Percentiles rank a stretch among this genome's conserved stretches.
Conservation (phyloP, 2,329 filamentous ascomycete species). For the Alternaria panax region DNA sequence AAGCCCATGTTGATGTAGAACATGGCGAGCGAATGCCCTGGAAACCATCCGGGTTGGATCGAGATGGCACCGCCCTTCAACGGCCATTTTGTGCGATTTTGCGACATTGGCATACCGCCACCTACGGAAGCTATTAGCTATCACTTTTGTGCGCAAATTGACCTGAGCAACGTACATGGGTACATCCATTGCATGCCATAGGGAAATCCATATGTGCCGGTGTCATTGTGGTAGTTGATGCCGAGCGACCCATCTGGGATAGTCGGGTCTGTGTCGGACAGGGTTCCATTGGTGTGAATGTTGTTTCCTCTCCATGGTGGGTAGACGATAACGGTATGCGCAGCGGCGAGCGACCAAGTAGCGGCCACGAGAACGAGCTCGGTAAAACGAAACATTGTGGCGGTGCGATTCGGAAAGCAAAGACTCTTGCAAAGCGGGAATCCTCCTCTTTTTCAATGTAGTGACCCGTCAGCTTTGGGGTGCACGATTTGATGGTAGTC, state of each 20-base stretch:
- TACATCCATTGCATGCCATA: slow-evolving; percentile 97
- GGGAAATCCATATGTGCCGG: slow-evolving; percentile 65
- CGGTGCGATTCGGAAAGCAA: slow-evolving; percentile 1
- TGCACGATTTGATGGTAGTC: slow-evolving; percentile 20
- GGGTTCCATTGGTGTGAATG: slow-evolving; percentile 75
- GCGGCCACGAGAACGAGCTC: slow-evolving; percentile 43
- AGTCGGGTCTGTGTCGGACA: slow-evolving; percentile 47
- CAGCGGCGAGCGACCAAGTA: slow-evolving; percentile 58
- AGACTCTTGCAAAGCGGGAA: slow-evolving; percentile 4
- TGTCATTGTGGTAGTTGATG: slow-evolving; percentile 55
- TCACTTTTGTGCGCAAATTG: background rate
- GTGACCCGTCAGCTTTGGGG: slow-evolving; percentile 12
- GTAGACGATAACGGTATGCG: slow-evolving; percentile 86
- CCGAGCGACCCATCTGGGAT: slow-evolving; percentile 55
- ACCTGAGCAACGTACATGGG: slow-evolving; percentile 73
- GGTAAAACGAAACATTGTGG: slow-evolving; percentile 46
- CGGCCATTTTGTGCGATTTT: slow-evolving; percentile 92
- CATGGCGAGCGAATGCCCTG: slow-evolving; percentile 80
- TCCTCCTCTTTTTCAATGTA: slow-evolving; percentile 16
- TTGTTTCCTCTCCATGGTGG: slow-evolving; percentile 89
- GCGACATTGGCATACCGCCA: slow-evolving; percentile 78
- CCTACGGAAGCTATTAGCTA: slow-evolving; percentile 61
- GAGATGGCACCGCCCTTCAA: slow-evolving; percentile 84
- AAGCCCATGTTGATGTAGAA: slow-evolving; percentile 93
- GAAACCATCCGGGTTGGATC: slow-evolving; percentile 95